Base-by-base conservation (phyloP, 257 asterid species). In the Gentiana dahurica region DNA sequence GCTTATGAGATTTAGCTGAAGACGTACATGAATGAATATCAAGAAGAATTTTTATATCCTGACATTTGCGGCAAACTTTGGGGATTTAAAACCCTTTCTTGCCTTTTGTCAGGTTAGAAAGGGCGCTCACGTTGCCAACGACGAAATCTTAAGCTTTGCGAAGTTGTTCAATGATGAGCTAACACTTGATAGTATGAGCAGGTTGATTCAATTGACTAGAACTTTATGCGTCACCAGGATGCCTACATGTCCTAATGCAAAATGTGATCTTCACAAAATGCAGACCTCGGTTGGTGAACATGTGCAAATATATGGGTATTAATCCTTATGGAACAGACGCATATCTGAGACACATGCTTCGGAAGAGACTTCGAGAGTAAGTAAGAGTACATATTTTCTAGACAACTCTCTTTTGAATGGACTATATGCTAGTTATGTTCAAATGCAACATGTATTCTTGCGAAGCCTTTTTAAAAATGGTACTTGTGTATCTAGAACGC, bases 251-350 rank as follows among this genome's bases (percentile, higher is more conserved):
- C 46, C 46, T 41, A 41, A 41, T 41, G 5, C 46, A 33, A 36
- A 39, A 34, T 51, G 36, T 12, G 4, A 24, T 47, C 35, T 34
- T 55, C 46, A 44, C 50, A 45, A 56, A 68, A 56, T 61, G 65
- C 89, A 88, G 96, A 76, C 86, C 96, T 53, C 95, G 96, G n/a
- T 70, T 88, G 60, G 95, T 88, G 69, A 88, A 71, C 71, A 88
- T 88, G 97, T 88, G 97, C 90, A 88, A 88, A 81, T 88, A 88
- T 68, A 88, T 88, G 97, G 93, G 89, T 48, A 81, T 88, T 72
- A 77, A 66, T 60, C 78, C 95, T 15, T 85, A 77, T 46, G 97
- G 97, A 48, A 85, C 97, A 2, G 97, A 88, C 75, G 77, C 95
- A 58, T 85, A 82, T 70, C 75, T 88, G 78, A 84, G 95, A 11